Evolutionary conservation across 352 stramenopile genomes (phyloP), one percentile per base, ranked within the genome.

Genomic region (Globisporangium nodosum): DNA sequence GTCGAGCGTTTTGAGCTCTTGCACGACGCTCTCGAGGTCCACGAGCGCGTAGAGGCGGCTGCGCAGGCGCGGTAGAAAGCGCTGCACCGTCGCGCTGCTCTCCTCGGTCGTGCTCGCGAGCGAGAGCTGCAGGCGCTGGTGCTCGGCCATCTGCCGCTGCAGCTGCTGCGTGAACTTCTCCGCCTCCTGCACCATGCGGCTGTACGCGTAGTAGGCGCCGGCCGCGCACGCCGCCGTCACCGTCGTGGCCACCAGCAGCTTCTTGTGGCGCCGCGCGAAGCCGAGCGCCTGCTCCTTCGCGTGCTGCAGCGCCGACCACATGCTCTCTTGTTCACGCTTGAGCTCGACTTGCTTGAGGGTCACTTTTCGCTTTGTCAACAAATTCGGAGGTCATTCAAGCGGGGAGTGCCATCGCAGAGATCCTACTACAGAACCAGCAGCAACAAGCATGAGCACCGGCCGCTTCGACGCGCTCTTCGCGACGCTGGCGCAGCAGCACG

Each of bases 401-500:
- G n/a, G 13, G 45, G 55, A 49, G 49, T 49, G 40, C 30, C 21
- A 30, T 40, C n/a, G 24, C 15, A 5, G 11, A 20, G 21, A 24
- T 24, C 21, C 21, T 24, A 24, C 21, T 24, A 24, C 21, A 24
- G 21, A 24, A 24, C 21, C 21, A 24, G 21, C 21, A 24, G 21
- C 21, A 50, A 11, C 31, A 31, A 60, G 57, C 2, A 83, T 81
- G 69, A 78, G 51, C 55, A 51, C 62, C 9, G 61, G 72, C 13
- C 69, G 73, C 55, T 83, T 83, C 43, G 81, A 91, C 54, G 66
- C 73, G 64, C 74, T 99, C 54, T 94, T 99, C 56, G 70, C 98
- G 70, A 85, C 94, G 65, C 79, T 99, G 13, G 94, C 97, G 53
- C 91, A 98, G 70, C 92, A 98, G 68, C 80, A 95, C 30, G 72